Evolutionary conservation across 148 eudicot genomes (phyloP), one percentile per base, ranked within the genome.

Genomic region (Bassia scoparia): DNA sequence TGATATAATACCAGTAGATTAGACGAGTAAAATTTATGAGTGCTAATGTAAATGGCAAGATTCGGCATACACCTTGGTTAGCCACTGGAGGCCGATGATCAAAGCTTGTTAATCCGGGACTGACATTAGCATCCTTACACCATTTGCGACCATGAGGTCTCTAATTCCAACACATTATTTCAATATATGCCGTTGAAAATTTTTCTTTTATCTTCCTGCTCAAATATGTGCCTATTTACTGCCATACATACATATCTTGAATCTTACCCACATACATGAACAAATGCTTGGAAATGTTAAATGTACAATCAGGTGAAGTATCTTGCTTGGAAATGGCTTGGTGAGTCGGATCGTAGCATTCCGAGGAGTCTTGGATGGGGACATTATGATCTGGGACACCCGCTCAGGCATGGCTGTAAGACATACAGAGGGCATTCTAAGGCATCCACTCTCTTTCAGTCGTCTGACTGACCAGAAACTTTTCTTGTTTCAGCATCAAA

Each of bases 321-420:
- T 37, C 69, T 38, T 65, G 69, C 69, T 65, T 65, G 17, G n/a
- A 20, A 65, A 38, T 65, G 69, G 69, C 69, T 38, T 65, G 69
- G 50, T n/a, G 52, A 66, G 30, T 23, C 49, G 43, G 44, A 5
- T 11, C 7, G 69, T 66, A 27, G 46, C 67, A n/a, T 63, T 20
- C 49, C 20, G 69, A n/a, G 69, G 41, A 34, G 67, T 26, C 2
- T 21, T 11, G n/a, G 15, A 38, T 24, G 69, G 50, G 49, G 4
- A 21, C 0, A 23, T 65, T 3, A 2, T 24, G 5, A 3, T 65
- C 16, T 65, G 69, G 31, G 69, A 38, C 46, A 38, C 69, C 7
- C 69, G 69, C 29, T 37, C 69, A 35, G 49, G 30, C 29, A 20
- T 8, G 50, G 23, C 16, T 34, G 50, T 27, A 65, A 38, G 49